phyloP scores from a whole-genome alignment of 371 early-diverging fungal species.

The Actinomortierella wolfii region DNA sequence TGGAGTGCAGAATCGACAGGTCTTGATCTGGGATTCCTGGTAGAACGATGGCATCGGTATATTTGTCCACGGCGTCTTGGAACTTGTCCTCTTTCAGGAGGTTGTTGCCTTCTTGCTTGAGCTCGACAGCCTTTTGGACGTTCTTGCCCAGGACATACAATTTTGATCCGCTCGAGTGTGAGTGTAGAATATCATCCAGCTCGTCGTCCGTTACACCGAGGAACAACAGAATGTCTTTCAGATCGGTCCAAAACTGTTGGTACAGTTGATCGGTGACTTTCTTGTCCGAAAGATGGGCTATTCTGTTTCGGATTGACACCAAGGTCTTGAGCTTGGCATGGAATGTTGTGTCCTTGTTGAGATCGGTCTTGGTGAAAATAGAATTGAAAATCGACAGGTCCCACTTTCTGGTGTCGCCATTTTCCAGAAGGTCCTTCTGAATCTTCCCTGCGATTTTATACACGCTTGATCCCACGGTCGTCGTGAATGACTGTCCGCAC shows the following conservation, averaged over 20 bases:
- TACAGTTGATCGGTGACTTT: slow-evolving; percentile 23
- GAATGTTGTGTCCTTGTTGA: slow-evolving; percentile 26
- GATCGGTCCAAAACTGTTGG: slow-evolving; percentile 26
- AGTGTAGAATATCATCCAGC: slow-evolving; percentile 29
- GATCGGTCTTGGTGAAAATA: slow-evolving; percentile 32
- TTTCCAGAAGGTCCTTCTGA: slow-evolving; percentile 25
- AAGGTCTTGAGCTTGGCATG: slow-evolving; percentile 24
- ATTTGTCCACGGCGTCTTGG: slow-evolving; percentile 20
- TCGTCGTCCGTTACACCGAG: slow-evolving; percentile 30
- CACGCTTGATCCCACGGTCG: slow-evolving; percentile 15
- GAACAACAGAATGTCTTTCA: slow-evolving; percentile 25
- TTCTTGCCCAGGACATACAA: slow-evolving; percentile 23
- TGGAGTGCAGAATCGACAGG: slow-evolving; percentile 26
- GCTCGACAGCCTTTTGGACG: slow-evolving; percentile 23
- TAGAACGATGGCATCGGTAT: slow-evolving; percentile 30
- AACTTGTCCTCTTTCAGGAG: slow-evolving; percentile 19
- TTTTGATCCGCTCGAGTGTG: slow-evolving; percentile 29
- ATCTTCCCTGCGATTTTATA: slow-evolving; percentile 24
- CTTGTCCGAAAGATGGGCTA: slow-evolving; percentile 28
- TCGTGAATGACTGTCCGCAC: slow-evolving; percentile 22
- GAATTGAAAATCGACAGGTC: slow-evolving; percentile 25
- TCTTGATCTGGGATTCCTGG: slow-evolving; percentile 24
- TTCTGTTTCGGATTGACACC: slow-evolving; percentile 27
- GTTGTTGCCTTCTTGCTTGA: slow-evolving; percentile 24
- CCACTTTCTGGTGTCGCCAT: slow-evolving; percentile 28